These are phyloP conservation scores for Chrysochromulina parva DNA, from an alignment of 78 protist genomes.

Conservation along the genomic window DNA sequence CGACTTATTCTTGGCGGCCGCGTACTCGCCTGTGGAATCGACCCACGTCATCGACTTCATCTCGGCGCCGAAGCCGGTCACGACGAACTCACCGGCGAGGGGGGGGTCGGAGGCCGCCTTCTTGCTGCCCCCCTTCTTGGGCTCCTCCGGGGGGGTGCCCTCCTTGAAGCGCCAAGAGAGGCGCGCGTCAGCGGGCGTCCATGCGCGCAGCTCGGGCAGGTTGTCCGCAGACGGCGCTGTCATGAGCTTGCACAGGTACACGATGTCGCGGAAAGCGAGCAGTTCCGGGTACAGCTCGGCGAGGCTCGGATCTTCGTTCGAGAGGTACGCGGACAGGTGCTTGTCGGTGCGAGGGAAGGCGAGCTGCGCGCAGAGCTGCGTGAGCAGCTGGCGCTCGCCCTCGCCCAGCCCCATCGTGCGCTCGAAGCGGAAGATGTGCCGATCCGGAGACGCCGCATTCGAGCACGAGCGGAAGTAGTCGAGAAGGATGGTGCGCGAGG, in stretches of 20 bases:
- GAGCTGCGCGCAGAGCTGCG: background rate
- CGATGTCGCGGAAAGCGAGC: constrained; percentile 33
- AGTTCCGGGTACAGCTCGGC: constrained; percentile 48
- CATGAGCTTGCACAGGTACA: constrained; percentile 23
- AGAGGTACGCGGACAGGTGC: background rate
- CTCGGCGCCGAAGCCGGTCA: too few species aligned
- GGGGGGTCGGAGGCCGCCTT: too few species aligned
- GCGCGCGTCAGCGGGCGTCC: background rate
- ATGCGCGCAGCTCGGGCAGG: constrained; percentile 21
- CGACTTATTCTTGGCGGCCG: background rate
- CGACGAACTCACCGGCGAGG: too few species aligned
- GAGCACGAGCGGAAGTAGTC: background rate
- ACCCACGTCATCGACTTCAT: background rate
- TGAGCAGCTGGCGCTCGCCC: background rate
- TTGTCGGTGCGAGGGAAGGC: background rate
- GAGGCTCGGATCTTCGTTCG: background rate
- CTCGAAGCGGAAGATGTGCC: background rate
- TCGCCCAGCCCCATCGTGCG: background rate
- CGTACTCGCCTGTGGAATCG: background rate
- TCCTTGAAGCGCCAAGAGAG: too few species aligned
- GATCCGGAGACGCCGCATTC: too few species aligned
- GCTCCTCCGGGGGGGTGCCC: too few species aligned
- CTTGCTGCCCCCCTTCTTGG: too few species aligned
- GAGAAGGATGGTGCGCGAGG: background rate
- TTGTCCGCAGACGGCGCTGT: background rate